Evolutionary conservation across 179 eudicot species (phyloP), one percentile per base, ranked within the genome.

Genomic region (Beta corolliflora): DNA sequence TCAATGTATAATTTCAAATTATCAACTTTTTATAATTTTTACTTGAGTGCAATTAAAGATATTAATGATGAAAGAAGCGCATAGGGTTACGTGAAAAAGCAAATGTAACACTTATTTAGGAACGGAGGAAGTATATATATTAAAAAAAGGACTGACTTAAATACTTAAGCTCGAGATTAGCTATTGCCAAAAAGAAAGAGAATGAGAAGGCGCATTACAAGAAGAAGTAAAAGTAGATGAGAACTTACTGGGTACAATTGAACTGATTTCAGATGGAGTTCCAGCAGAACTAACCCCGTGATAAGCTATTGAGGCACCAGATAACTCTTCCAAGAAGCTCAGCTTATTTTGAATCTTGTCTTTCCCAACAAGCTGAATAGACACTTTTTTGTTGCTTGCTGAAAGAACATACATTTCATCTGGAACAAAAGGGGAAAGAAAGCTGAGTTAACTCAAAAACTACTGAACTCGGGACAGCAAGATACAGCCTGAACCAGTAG

Each of bases 401-500:
- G 99, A 94, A 81, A 92, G 89, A 72, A 96, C 98, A 84, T 94
- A 96, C 99, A 96, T 96, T 85, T 96, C 99, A 87, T 96, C 99
- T 95, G 97, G 77, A 72, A 75, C 81, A 84, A 67, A 55, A 15
- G 10, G 11, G 31, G 12, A 77, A 58, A 36, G 67, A 55, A 6
- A 19, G 19, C n/a, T 11, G 63, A 41, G 41, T 78, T 50, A 63
- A 78, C 19, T 41, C 6, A 63, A 56, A 25, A 81, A 64, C 63
- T 46, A 55, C 70, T n/a, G 5, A 44, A 45, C 52, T 71, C 46
- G 21, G 48, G 71, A 14, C 0, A 16, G 48, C 15, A 67, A 67
- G 11, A 25, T 65, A 29, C 44, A 29, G 18, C 63, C 23, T 58
- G 5, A 15, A 58, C 21, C 16, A 25, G 44, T 44, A 69, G 23